A percentile compares a stretch with the other conserved stretches of the same genome.
These are phyloP conservation scores for Gnaphalium uliginosum DNA, from an alignment of 129 eudicot genomes.

Conservation along the genomic window DNA sequence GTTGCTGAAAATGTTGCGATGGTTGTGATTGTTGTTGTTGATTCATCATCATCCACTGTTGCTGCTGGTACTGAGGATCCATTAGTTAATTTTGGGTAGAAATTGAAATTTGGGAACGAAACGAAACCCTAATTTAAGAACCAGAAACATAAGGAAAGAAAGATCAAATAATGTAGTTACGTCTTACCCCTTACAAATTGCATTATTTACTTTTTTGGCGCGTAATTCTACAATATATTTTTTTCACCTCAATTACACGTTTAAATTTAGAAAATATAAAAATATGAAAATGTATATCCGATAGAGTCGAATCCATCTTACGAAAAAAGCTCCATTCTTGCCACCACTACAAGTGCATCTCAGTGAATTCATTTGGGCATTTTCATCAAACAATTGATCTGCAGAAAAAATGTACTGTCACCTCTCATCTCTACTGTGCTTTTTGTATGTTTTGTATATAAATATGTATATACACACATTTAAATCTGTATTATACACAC, in stretches of 20 bases:
- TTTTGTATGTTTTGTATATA: background rate
- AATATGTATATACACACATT: background rate
- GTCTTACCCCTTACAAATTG: background rate
- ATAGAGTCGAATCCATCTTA: background rate
- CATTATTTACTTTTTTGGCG: background rate
- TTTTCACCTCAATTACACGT: no score
- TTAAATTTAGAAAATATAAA: no score
- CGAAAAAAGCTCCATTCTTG: background rate
- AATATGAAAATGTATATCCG: no score
- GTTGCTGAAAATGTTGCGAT: background rate
- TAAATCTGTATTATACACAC: background rate
- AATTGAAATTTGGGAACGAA: conserved; percentile 25
- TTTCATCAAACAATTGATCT: conserved; percentile 18
- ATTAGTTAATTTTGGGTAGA: conserved; percentile 21
- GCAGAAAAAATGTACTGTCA: background rate
- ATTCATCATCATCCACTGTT: conserved; percentile 41
- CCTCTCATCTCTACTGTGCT: conserved; percentile 2
- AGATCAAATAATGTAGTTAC: background rate
- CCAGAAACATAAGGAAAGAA: no score
- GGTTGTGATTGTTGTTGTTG: conserved; percentile 24
- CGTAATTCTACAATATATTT: background rate
- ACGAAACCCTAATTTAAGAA: conserved; percentile 39
- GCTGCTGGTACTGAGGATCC: conserved; percentile 59
- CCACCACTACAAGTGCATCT: background rate
- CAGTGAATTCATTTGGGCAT: conserved; percentile 9